Percentiles rank a stretch among this genome's conserved stretches.
Conservation (phyloP, 805 yeast genomes). For the Starmerella lactis-condensi region DNA sequence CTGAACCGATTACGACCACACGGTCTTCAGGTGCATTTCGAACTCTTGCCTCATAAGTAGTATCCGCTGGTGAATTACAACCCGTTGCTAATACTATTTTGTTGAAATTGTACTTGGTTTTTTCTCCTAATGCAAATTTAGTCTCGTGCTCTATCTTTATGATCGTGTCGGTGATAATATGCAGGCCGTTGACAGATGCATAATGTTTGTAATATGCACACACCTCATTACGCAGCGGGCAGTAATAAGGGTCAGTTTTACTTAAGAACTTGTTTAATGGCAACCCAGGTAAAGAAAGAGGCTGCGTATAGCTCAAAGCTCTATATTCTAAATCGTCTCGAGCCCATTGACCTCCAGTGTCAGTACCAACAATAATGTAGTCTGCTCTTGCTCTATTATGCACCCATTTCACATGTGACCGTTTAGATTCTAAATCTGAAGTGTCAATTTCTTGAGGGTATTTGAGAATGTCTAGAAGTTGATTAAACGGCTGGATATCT, state of each 20-base stretch:
- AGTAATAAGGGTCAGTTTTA: constrained; percentile 9
- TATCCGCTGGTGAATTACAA: constrained; percentile 3
- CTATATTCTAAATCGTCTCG: constrained; percentile 12
- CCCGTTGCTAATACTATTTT: constrained; percentile 4
- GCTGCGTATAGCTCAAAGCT: constrained; percentile 20
- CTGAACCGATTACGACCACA: constrained; percentile 20
- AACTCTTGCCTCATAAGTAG: constrained; percentile 6
- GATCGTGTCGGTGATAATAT: constrained; percentile 12
- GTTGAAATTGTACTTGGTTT: too few species aligned
- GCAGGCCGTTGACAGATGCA: constrained; percentile 16
- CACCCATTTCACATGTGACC: constrained; percentile 19
- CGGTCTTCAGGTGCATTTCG: constrained; percentile 3
- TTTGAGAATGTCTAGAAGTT: constrained; percentile 18
- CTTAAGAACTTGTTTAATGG: constrained; percentile 16
- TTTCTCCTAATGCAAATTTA: too few species aligned
- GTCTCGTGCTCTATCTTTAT: too few species aligned
- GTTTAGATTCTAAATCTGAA: constrained; percentile 9
- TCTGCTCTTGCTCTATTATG: constrained; percentile 7
- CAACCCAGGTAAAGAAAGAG: constrained; percentile 22
- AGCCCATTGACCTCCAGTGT: constrained; percentile 23
- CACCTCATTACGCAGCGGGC: constrained; percentile 19
- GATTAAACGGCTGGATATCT: constrained; percentile 15
- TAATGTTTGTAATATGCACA: constrained; percentile 18
- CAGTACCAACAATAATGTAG: constrained; percentile 18
- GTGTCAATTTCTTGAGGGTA: constrained; percentile 18